Evolutionary conservation across 768 basidiomycete genomes (phyloP).

Genomic region (Lyophyllum atratum): DNA sequence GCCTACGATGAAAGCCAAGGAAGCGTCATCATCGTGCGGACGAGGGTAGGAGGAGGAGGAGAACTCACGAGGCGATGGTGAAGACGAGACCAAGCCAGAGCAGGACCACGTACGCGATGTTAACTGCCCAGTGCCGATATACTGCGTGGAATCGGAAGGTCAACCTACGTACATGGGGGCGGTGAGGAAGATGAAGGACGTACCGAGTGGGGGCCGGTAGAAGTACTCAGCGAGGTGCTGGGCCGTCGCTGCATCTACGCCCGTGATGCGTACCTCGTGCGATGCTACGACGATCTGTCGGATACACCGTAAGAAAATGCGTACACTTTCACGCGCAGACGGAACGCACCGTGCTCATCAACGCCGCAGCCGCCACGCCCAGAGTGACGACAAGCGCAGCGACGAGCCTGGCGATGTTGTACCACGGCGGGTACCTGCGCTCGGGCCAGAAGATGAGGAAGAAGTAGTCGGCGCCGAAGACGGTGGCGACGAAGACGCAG

Average conservation of each 20-base stretch:
- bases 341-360: constrained; percentile 33
- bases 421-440: constrained; percentile 34
- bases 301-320: not conserved
- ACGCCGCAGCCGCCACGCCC: constrained; percentile 28
- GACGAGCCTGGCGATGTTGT: constrained; percentile 20
- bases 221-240: constrained; percentile 20
- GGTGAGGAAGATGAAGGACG: not conserved
- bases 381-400: constrained; percentile 25
- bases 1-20: not conserved
- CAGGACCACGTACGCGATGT: constrained; percentile 33
- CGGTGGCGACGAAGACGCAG: constrained; percentile 34
- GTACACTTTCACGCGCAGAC: not conserved
- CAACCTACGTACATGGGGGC: not conserved
- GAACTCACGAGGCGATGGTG: constrained; percentile 27
- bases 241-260: constrained; percentile 17
- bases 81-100: constrained; percentile 31
- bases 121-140: constrained; percentile 29
- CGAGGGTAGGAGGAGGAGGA: not conserved
- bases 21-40: not conserved
- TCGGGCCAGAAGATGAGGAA: constrained; percentile 36
- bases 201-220: constrained; percentile 29
- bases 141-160: constrained; percentile 11
- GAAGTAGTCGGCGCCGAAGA: constrained; percentile 39
- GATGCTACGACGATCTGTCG: constrained; percentile 29
- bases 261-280: constrained; percentile 26